Evolutionary conservation across 805 yeast genomes (phyloP).

Genomic region (Myxozyma neglecta): DNA sequence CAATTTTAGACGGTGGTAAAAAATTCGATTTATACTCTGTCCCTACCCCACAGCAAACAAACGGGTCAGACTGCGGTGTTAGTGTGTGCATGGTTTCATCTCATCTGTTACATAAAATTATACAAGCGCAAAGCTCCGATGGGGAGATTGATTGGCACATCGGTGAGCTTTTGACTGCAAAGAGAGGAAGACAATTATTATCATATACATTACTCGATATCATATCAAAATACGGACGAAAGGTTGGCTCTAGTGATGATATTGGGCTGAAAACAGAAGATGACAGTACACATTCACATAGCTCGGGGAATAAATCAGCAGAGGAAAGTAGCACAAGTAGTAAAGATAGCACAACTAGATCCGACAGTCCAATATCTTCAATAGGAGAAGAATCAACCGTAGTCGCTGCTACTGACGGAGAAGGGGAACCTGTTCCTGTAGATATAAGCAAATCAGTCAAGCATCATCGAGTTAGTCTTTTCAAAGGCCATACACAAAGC

Average conservation of each 20-base stretch:
- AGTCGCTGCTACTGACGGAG: background rate
- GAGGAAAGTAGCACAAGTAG: background rate
- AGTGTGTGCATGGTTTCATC: conserved; percentile 33
- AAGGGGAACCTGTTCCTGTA: background rate
- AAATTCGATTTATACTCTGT: conserved; percentile 5
- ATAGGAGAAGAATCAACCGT: background rate
- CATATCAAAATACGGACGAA: conserved; percentile 24
- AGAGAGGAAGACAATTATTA: conserved; percentile 21
- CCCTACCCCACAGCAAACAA: conserved; percentile 29
- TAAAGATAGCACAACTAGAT: background rate
- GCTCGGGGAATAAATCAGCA: background rate
- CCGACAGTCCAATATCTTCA: background rate
- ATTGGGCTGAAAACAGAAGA: conserved; percentile 1
- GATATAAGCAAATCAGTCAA: background rate
- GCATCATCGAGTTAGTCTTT: background rate
- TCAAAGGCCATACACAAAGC: background rate
- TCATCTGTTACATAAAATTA: conserved; percentile 21
- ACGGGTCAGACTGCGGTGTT: conserved; percentile 35
- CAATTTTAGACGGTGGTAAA: conserved; percentile 24
- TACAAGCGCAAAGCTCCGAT: background rate
- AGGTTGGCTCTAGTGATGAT: conserved; percentile 7
- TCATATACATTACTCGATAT: conserved; percentile 26
- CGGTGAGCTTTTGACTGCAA: conserved; percentile 4
- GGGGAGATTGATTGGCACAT: conserved; percentile 10
- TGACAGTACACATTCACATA: background rate